A percentile compares a stretch with the other conserved stretches of the same genome.
Evolutionary conservation across 352 stramenopile species (phyloP).

Genomic region (Phytophthora pistaciae): DNA sequence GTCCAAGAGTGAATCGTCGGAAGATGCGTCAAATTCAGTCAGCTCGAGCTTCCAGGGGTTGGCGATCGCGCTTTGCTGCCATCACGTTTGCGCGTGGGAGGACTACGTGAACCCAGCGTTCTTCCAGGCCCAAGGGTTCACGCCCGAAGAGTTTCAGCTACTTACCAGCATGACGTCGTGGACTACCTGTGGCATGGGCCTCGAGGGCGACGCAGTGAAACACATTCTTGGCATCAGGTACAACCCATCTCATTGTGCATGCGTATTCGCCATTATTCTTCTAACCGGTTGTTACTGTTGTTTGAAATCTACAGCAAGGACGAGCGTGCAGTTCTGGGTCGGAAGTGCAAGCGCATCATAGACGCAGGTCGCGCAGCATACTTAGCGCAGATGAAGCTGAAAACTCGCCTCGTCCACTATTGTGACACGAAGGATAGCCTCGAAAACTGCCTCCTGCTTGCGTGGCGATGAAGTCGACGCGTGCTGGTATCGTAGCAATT

Average conservation of each 20-base stretch:
- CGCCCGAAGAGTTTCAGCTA: conserved; percentile 63
- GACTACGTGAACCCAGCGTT: conserved; percentile 81
- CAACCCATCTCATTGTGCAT: background rate
- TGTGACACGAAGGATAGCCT: conserved; percentile 78
- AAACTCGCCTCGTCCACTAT: conserved; percentile 84
- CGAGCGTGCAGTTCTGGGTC: conserved; percentile 65
- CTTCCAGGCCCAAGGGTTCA: conserved; percentile 65
- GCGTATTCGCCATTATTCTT: background rate
- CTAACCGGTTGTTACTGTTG: conserved; percentile 3
- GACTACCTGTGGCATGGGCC: conserved; percentile 80
- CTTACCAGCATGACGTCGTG: conserved; percentile 80
- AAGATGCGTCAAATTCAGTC: conserved; percentile 12
- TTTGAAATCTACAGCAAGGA: conserved; percentile 51
- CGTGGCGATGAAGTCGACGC: conserved; percentile 46
- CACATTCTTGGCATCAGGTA: conserved; percentile 75
- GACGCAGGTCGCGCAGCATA: conserved; percentile 76
- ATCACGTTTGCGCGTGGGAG: conserved; percentile 78
- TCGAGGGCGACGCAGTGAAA: conserved; percentile 71
- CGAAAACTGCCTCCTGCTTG: conserved; percentile 84
- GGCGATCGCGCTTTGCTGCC: conserved; percentile 81
- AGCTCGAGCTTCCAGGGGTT: conserved; percentile 63
- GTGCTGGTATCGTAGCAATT: background rate
- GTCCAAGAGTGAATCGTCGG: background rate
- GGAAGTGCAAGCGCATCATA: conserved; percentile 83
- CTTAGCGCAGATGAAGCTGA: conserved; percentile 52